Base-by-base conservation (phyloP, 164 flowering plant genomes). In the Akebia trifoliata region DNA sequence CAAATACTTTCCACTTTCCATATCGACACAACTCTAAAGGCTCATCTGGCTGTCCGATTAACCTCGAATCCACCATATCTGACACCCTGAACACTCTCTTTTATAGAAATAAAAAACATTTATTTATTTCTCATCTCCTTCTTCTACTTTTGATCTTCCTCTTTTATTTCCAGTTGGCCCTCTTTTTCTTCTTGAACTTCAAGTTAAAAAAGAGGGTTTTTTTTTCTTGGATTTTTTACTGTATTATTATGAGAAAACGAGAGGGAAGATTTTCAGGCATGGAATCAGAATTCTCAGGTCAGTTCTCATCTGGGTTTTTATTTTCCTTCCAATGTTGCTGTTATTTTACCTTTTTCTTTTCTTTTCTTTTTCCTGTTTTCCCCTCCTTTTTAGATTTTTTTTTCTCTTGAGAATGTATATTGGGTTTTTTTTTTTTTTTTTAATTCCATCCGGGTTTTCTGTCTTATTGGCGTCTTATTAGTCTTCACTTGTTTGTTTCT, bases 231-330 rank as follows among this genome's bases (percentile, higher is more conserved):
- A 22, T n/a, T 54, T 36, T 37, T 17, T 30, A 17, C 36, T n/a
- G 57, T 48, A 28, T 47, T 30, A 15, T 38, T n/a, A 62, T 57
- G 62, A 44, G 37, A 30, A 68, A 46, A 44, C 54, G 63, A 53
- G 72, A 39, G 51, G 45, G 20, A 28, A 52, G 43, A 44, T 44
- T 42, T 68, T 40, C 67, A 37, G 67, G 54, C 50, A 53, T 57
- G 67, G 71, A 62, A 38, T 42, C 66, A n/a, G 52, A 51, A 17
- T 62, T 58, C 18, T 58, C 72, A 45, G 67, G 72, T 68, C 14
- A 45, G 48, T 57, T 34, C 52, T 20, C 37, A 44, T 20, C 25
- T 45, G 55, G 58, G 63, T 43, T 53, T 62, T 22, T 38, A 2
- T 28, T 46, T 53, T 45, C 10, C 35, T 34, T 29, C 14, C 26